Evolutionary conservation across 257 asterid genomes (phyloP).

Genomic region (Capsicum pubescens): DNA sequence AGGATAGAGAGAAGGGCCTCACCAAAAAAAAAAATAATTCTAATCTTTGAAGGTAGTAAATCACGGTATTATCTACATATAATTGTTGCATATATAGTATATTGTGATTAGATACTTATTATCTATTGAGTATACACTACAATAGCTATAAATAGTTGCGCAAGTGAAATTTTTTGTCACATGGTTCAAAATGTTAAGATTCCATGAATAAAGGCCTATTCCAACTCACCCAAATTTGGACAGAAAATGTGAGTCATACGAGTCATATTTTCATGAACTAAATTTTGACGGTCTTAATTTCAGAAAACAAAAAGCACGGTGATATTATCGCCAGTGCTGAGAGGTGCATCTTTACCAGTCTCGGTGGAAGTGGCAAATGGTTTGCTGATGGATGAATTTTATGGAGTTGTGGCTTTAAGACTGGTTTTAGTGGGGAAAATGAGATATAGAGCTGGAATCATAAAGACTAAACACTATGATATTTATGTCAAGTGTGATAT

Average conservation of each 20-base stretch:
- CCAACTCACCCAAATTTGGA: background rate
- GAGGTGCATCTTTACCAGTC: slow-evolving; percentile 56
- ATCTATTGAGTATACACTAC: background rate
- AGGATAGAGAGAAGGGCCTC: too few species aligned
- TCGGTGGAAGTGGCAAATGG: slow-evolving; percentile 51
- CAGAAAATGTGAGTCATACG: background rate
- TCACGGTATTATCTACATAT: too few species aligned
- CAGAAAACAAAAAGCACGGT: slow-evolving; percentile 63
- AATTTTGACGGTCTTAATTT: slow-evolving; percentile 27
- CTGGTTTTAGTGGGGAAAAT: slow-evolving; percentile 56
- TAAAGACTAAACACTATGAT: slow-evolving; percentile 42
- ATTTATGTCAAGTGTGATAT: slow-evolving; percentile 59
- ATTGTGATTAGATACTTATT: too few species aligned
- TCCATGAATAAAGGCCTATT: background rate
- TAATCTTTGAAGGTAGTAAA: too few species aligned
- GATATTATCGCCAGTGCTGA: slow-evolving; percentile 64
- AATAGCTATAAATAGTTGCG: background rate
- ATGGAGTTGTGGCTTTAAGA: slow-evolving; percentile 65
- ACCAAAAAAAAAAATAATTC: too few species aligned
- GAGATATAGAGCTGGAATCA: slow-evolving; percentile 50
- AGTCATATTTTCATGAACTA: background rate
- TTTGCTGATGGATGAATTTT: slow-evolving; percentile 51
- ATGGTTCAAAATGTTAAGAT: too few species aligned
- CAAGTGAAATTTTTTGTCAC: too few species aligned
- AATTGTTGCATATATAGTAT: background rate